Evolutionary conservation across 352 stramenopile species (phyloP), one percentile per base, ranked within the genome.

Genomic region (Pythium scleroteichum): DNA sequence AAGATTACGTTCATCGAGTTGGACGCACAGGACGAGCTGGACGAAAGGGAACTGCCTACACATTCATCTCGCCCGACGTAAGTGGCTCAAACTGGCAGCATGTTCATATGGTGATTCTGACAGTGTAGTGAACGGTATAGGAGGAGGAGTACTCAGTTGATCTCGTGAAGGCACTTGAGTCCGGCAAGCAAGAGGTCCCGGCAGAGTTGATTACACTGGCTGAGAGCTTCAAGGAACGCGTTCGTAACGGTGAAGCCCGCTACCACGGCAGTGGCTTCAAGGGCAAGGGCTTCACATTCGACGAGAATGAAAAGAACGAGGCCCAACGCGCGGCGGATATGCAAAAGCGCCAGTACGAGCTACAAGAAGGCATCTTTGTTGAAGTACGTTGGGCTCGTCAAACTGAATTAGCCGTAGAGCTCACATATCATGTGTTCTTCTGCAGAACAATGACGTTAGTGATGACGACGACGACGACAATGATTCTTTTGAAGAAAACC

Each of bases 1-100:
- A 99, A 84, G 97, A 99, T 64, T 99, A 99, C 63, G 97, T 99
- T 2, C 98, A 99, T 79, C 92, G 98, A 29, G 96, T 99, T 4
- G 97, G 97, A 7, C 75, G 97, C 52, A 99, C 97, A 20, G 97
- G 97, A 14, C 79, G 97, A 52, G 97, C 97, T 51, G 94, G 93
- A 7, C 84, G 96, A 12, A 98, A 98, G 64, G 97, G 97, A 48
- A 98, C 97, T n/a, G 95, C 97, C 14, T 99, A 99, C 78, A 99
- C 98, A 0, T 99, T 99, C 68, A 98, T 99, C 48, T 98, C 96
- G 29, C 93, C 94, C 5, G 87, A 97, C 45, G 94, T 93, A 82
- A 46, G 77, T 20, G 35, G 33, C 14, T 19, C 12, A 35, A 32
- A 38, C 45, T 44, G 0, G 14, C 12, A 14, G 9, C 39, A n/a